Evolutionary conservation across 2,329 filamentous ascomycete genomes (phyloP).

Genomic region (Pestalotiopsis sp.): DNA sequence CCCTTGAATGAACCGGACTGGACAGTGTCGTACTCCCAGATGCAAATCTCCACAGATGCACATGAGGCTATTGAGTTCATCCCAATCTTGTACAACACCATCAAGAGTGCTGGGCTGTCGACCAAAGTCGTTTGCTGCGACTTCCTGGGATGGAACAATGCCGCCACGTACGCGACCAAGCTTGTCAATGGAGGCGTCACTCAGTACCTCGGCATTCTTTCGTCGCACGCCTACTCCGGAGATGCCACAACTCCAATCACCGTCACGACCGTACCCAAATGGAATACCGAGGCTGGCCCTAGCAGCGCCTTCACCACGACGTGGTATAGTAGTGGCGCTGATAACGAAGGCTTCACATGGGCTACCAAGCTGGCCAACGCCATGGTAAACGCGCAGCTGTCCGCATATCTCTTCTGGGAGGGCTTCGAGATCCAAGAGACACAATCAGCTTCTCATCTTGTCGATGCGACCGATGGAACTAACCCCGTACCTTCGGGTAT

Average conservation of each 20-base stretch:
- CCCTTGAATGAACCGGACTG: constrained; percentile 47
- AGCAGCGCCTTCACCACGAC: constrained; percentile 35
- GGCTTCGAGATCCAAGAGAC: constrained; percentile 34
- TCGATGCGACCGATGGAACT: constrained; percentile 27
- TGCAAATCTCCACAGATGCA: constrained; percentile 34
- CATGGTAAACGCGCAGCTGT: constrained; percentile 45
- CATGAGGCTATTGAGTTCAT: constrained; percentile 29
- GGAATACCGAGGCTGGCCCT: constrained; percentile 50
- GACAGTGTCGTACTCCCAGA: constrained; percentile 37
- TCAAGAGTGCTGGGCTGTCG: constrained; percentile 39
- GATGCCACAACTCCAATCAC: constrained; percentile 25
- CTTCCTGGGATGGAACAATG: constrained; percentile 22
- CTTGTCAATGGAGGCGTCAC: constrained; percentile 16
- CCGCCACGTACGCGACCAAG: constrained; percentile 16
- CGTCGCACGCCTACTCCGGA: constrained; percentile 24
- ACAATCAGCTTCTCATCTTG: constrained; percentile 28
- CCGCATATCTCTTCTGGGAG: constrained; percentile 53
- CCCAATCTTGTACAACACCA: constrained; percentile 39
- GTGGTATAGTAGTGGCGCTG: constrained; percentile 43
- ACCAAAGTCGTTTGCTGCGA: constrained; percentile 48
- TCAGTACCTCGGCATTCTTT: constrained; percentile 17
- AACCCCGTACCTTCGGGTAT: constrained; percentile 23
- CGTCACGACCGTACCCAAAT: constrained; percentile 35
- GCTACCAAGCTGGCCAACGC: constrained; percentile 42
- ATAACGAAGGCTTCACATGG: constrained; percentile 39